Evolutionary conservation across 2,329 filamentous ascomycete genomes (phyloP), one percentile per base, ranked within the genome.

Genomic region (Akanthomyces muscarius): DNA sequence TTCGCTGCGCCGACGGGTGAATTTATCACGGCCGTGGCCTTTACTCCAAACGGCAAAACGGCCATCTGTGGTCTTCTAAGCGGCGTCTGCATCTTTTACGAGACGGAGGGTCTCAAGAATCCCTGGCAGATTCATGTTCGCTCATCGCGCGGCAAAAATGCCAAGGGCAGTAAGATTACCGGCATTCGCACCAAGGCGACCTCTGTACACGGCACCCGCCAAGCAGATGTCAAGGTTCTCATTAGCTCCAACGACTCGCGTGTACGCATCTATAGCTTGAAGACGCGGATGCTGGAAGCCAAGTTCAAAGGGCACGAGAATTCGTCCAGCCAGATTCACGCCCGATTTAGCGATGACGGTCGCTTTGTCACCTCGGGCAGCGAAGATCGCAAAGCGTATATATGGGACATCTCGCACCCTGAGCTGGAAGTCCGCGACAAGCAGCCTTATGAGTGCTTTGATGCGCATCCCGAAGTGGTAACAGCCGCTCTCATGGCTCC

Each of bases 91-190:
- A 84, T 91, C 67, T 95, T 98, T 68, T 97, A 94, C 74, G 91
- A 97, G 63, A 99, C 95, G 0, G 92, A 98, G 69, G 92, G 92
- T 0, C 77, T 99, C 57, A 95, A 91, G 70, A 86, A 89, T 60
- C 85, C 91, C 67, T 89, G 89, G 1, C 92, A 97, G 72, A 88
- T 98, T 36, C 92, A 97, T 68, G 93, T 97, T n/a, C 88, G 93
- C 51, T 97, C 93, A 0, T 92, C 92, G 0, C 85, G 93, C 64
- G 94, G 95, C 3, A 93, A 92, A 72, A 98, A 97, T 71, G 90
- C 93, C 5, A 97, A 96, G 73, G 94, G 94, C 6, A 97, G 92
- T 78, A 99, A 99, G 73, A 97, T 99, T 68, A 98, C 95, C 0
- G 93, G 92, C 7, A 97, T 99, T 60, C 88, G 94, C 70, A 89